Percentiles rank a stretch among this genome's conserved stretches.
Evolutionary conservation across 2,329 filamentous ascomycete species (phyloP).

Genomic region (Trichoderma atrobrunneum): DNA sequence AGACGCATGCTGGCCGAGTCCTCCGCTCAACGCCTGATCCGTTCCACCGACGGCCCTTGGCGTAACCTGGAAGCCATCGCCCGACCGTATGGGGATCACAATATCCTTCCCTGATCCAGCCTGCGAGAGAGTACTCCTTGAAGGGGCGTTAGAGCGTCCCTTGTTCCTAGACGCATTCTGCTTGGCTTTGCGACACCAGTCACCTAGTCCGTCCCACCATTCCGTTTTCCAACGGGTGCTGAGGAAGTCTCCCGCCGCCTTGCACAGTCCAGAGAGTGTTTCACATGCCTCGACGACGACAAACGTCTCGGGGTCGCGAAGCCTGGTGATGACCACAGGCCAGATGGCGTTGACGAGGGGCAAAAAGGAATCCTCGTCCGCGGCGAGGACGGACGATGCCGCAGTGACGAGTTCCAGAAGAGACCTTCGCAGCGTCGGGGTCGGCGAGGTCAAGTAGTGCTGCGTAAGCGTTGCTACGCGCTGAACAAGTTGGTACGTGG

Average conservation of each 20-base stretch:
- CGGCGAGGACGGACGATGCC: conserved; percentile 67
- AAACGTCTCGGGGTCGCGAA: conserved; percentile 65
- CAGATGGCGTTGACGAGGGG: conserved; percentile 88
- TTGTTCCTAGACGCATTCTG: conserved; percentile 34
- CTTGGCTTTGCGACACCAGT: conserved; percentile 48
- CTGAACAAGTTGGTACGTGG: conserved; percentile 76
- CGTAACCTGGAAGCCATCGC: conserved; percentile 24
- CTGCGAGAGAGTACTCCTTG: not conserved
- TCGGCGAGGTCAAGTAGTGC: conserved; percentile 84
- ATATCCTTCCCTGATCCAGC: conserved; percentile 23
- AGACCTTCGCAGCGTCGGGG: conserved; percentile 72
- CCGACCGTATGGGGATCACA: conserved; percentile 34
- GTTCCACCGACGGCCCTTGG: conserved; percentile 14
- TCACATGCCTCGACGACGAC: conserved; percentile 69
- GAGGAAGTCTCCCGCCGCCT: conserved; percentile 77
- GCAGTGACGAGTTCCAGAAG: conserved; percentile 74
- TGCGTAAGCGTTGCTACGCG: conserved; percentile 82
- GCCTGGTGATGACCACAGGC: conserved; percentile 71
- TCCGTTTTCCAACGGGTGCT: conserved; percentile 69
- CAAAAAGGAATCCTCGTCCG: conserved; percentile 78
- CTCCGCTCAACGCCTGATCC: conserved; percentile 27
- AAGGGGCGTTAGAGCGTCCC: conserved; percentile 13
- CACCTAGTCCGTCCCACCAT: conserved; percentile 58
- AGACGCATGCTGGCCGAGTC: conserved; percentile 59
- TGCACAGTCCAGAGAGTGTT: conserved; percentile 66